Percentiles rank a stretch among this genome's conserved stretches.
These are phyloP conservation scores for Cinnamomum micranthum DNA, from an alignment of 164 flowering plant genomes.

Conservation along the genomic window DNA sequence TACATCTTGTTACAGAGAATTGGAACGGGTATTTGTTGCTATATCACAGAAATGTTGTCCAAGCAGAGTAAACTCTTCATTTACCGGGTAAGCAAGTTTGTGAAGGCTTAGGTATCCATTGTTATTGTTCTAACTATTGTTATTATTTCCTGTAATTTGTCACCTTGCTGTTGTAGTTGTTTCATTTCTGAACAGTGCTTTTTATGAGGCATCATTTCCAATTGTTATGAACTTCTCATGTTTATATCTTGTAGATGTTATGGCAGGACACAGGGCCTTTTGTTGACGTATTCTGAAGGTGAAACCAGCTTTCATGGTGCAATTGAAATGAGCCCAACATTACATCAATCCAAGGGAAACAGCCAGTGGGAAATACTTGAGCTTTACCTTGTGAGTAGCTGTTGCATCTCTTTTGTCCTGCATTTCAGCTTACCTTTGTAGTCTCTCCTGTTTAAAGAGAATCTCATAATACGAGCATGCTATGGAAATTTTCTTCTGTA, in stretches of 20 bases:
- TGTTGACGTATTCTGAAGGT: conserved; percentile 57
- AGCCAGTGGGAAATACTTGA: conserved; percentile 80
- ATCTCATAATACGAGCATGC: not conserved
- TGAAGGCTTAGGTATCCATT: not conserved
- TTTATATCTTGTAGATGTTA: conserved; percentile 34
- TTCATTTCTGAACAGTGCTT: not conserved
- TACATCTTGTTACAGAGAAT: conserved; percentile 43
- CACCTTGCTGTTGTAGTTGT: not conserved
- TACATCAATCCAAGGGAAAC: conserved; percentile 33
- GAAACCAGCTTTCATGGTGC: conserved; percentile 33
- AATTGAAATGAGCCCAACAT: conserved; percentile 27
- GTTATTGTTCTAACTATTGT: not conserved
- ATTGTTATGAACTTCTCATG: not conserved
- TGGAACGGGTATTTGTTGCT: conserved; percentile 67
- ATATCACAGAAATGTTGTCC: conserved; percentile 79
- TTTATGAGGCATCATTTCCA: not conserved
- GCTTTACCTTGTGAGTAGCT: conserved; percentile 68
- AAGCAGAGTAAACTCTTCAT: conserved; percentile 28
- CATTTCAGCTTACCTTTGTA: not conserved
- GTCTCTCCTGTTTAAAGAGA: not conserved
- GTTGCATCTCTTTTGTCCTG: not conserved
- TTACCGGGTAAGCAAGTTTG: conserved; percentile 35
- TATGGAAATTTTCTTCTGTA: not conserved
- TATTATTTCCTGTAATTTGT: not conserved
- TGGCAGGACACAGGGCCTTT: conserved; percentile 34